Base-by-base conservation (phyloP, 2,329 filamentous ascomycete species). In the Byssoonygena ceratinophila region DNA sequence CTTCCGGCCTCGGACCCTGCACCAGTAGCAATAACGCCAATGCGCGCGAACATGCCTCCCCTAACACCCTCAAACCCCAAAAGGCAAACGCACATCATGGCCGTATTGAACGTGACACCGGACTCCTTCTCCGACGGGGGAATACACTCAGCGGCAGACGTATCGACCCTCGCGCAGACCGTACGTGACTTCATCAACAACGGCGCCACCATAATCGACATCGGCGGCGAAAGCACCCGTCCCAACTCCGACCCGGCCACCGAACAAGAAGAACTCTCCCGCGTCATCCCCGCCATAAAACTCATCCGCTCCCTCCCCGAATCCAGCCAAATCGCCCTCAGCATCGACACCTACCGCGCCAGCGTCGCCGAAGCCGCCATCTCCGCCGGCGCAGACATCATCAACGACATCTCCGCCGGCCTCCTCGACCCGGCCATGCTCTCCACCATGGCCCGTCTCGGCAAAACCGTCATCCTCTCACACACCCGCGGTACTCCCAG, bases 101-200 rank as follows among this genome's bases (percentile, higher is more conserved):
- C 86, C 51, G 94, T 98, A 58, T 75, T 97, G 43, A 98, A 98
- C 68, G 73, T 94, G 49, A 97, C 92, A 0, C 91, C 91, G 0
- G 91, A 98, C 70, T 97, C 91, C 8, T 98, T 98, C 73, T 97
- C 91, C 0, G 90, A 97, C 64, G 91, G 89, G 50, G 89, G 89
- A 7, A 63, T 74, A 7, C 79, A 89, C 66, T 69, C 71, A 40
- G 63, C 73, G 22, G 63, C 69, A 11, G 74, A 79, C 57, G 56
- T 71, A 1, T 56, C 67, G 22, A 60, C 71, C 23, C 75, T 92
- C 23, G 69, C 75, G 11, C 64, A 73, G 11, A 84, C 79, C 1
- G 75, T 90, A 14, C 70, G 74, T 46, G 60, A 69, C 9, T 82
- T 88, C 64, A 78, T 94, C 56, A 68, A 71, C 36, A 72, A 75